Conservation (phyloP, 2,329 filamentous ascomycete genomes). For the Metarhizium album region DNA sequence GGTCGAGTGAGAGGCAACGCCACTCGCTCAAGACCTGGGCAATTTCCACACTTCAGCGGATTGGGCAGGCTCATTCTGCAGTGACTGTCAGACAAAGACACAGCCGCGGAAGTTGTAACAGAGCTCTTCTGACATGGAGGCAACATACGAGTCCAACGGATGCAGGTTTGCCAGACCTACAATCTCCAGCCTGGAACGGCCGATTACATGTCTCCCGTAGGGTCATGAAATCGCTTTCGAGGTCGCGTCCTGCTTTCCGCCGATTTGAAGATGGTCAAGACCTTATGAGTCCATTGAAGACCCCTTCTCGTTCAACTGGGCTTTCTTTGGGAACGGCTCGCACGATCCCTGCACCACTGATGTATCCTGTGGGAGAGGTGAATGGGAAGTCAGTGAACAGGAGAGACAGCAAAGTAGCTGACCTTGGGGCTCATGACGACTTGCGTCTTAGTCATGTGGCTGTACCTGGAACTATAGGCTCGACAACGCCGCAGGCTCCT, state of each 20-base stretch:
- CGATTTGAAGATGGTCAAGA: conserved; percentile 13
- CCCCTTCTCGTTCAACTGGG: conserved; percentile 37
- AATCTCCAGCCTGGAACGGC: not conserved
- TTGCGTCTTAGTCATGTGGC: not conserved
- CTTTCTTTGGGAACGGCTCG: conserved; percentile 26
- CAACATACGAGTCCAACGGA: conserved; percentile 11
- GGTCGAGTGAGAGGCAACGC: conserved; percentile 21
- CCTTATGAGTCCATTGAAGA: conserved; percentile 20
- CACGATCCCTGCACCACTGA: conserved; percentile 16
- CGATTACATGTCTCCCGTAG: conserved; percentile 8
- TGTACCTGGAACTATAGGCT: conserved; percentile 3
- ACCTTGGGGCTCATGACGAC: not conserved
- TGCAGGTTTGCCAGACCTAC: conserved; percentile 1
- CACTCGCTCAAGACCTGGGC: conserved; percentile 26
- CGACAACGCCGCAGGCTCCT: conserved; percentile 15
- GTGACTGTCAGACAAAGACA: conserved; percentile 21
- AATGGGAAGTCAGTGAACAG: conserved; percentile 15
- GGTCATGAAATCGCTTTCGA: conserved; percentile 16
- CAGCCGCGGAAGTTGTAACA: conserved; percentile 20
- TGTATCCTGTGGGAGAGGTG: conserved; percentile 21
- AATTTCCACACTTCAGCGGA: conserved; percentile 24
- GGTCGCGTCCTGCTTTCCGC: conserved; percentile 13
- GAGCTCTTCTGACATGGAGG: conserved; percentile 22
- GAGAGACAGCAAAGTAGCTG: not conserved
- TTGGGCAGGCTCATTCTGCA: conserved; percentile 28